A percentile compares a stretch with the other conserved stretches of the same genome.
Evolutionary conservation across 441 rosid genomes (phyloP).

Genomic region (Rhodomyrtus psidioides): DNA sequence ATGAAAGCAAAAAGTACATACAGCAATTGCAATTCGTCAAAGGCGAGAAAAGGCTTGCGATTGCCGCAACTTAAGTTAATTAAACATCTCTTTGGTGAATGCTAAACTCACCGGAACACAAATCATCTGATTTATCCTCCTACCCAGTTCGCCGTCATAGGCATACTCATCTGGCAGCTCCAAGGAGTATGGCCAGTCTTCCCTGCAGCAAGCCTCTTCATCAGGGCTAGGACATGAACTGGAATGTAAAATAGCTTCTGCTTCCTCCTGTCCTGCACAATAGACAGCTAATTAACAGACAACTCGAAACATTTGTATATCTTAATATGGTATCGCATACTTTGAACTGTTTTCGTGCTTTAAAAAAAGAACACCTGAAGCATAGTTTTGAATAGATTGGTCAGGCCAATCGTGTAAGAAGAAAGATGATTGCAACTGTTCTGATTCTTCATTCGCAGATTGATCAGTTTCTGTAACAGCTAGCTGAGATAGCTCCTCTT

Average conservation of each 20-base stretch:
- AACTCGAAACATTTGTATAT: neutral
- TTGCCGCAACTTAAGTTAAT: neutral
- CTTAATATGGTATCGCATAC: neutral
- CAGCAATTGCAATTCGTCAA: neutral
- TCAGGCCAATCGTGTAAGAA: slow-evolving; percentile 27
- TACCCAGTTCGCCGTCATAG: slow-evolving; percentile 48
- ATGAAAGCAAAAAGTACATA: neutral
- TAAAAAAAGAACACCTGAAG: slow-evolving; percentile 26
- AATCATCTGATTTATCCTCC: slow-evolving; percentile 62
- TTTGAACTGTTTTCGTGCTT: neutral
- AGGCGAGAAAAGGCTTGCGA: neutral
- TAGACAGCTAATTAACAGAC: slow-evolving; percentile 3
- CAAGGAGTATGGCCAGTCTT: slow-evolving; percentile 33
- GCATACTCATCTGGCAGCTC: slow-evolving; percentile 38
- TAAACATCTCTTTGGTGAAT: neutral
- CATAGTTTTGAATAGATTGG: slow-evolving; percentile 19
- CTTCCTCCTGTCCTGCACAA: slow-evolving; percentile 49
- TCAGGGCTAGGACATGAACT: slow-evolving; percentile 57
- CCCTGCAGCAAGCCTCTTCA: slow-evolving; percentile 21
- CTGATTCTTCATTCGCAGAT: slow-evolving; percentile 20
- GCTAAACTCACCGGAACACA: slow-evolving; percentile 60
- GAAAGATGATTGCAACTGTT: slow-evolving; percentile 18
- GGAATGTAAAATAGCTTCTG: slow-evolving; percentile 37
- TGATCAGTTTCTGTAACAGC: slow-evolving; percentile 36
- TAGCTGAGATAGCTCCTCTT: slow-evolving; percentile 63